Evolutionary conservation across 1,284 basidiomycete species (phyloP).

Genomic region (Rhodotorula sp.): DNA sequence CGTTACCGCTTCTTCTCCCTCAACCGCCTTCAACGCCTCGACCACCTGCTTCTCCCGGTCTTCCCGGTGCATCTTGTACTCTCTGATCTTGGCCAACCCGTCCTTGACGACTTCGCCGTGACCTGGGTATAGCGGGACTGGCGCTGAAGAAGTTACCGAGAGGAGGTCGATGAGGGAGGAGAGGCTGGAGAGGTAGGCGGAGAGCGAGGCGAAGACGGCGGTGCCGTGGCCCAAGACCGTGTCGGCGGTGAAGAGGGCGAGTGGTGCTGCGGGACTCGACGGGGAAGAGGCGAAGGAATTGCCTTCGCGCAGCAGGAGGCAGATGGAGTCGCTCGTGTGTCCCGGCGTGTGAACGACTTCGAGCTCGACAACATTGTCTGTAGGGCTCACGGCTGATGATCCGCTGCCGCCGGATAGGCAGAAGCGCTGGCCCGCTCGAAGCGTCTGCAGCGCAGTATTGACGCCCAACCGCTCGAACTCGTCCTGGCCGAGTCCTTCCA

Average conservation of each 20-base stretch:
- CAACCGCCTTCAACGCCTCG: conserved; percentile 54
- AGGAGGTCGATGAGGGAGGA: conserved; percentile 65
- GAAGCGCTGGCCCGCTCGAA: conserved; percentile 54
- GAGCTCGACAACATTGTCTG: conserved; percentile 29
- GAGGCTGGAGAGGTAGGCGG: conserved; percentile 59
- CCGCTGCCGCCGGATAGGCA: conserved; percentile 46
- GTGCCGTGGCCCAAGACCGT: conserved; percentile 88
- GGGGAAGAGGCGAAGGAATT: conserved; percentile 31
- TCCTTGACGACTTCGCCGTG: conserved; percentile 76
- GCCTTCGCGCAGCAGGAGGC: conserved; percentile 16
- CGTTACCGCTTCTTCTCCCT: background rate
- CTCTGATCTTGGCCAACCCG: conserved; percentile 59
- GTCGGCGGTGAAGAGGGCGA: conserved; percentile 81
- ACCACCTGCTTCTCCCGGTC: conserved; percentile 80
- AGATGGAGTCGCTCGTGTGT: conserved; percentile 84
- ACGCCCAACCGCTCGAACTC: background rate
- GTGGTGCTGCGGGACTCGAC: conserved; percentile 13
- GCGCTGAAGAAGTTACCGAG: conserved; percentile 39
- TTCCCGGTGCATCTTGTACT: conserved; percentile 77
- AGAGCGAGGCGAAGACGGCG: conserved; percentile 82
- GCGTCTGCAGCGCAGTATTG: conserved; percentile 53
- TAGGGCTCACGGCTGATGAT: conserved; percentile 47
- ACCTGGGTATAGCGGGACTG: conserved; percentile 68
- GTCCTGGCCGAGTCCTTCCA: background rate
- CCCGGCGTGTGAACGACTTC: conserved; percentile 79